Base-by-base conservation (phyloP, 345 rosid genomes). In the Melastoma malabathricum region DNA sequence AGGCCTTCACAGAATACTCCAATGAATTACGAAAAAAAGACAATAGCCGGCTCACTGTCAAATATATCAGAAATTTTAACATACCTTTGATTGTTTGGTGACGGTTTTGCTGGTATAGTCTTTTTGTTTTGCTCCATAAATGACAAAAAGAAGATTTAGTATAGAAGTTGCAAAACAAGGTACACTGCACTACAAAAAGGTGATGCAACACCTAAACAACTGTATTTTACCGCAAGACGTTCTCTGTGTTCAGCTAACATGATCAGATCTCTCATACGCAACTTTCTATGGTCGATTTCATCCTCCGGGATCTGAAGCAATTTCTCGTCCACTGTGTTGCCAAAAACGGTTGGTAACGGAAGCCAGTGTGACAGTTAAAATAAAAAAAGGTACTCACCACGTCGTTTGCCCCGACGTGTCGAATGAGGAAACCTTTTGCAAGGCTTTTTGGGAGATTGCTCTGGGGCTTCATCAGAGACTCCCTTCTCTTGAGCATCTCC, bases 241-340 rank as follows among this genome's bases (percentile, higher is more conserved):
- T 86, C 93, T 66, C 65, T 82, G 47, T 80, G 68, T 61, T 70
- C 85, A 15, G 77, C 87, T 51, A 84, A 70, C 48, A 75, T 64
- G 65, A 86, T 79, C 69, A 87, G 68, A 71, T 92, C 95, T 62
- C 52, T 79, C 51, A 86, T 54, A 52, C 76, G 79, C 70, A 87
- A 68, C 48, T 34, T 71, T 60, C 18, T 60, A 58, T 50, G 63
- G 58, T 78, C 75, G 64, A 82, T 68, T 27, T 84, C 93, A 3
- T 80, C 74, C 65, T 87, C 95, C 0, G 94, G 94, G 20, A 72
- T 75, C 55, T 76, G 68, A 67, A 87, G 86, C 68, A 92, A 75
- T 46, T 64, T 70, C 57, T 78, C 68, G 16, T 75, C 75, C 79
- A 77, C 89, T 78, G 64, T 18, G 49, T 56, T 15, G 60, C 50